These are phyloP conservation scores for Alternaria sp. DNA, from an alignment of 2,329 filamentous ascomycete genomes.

Conservation along the genomic window DNA sequence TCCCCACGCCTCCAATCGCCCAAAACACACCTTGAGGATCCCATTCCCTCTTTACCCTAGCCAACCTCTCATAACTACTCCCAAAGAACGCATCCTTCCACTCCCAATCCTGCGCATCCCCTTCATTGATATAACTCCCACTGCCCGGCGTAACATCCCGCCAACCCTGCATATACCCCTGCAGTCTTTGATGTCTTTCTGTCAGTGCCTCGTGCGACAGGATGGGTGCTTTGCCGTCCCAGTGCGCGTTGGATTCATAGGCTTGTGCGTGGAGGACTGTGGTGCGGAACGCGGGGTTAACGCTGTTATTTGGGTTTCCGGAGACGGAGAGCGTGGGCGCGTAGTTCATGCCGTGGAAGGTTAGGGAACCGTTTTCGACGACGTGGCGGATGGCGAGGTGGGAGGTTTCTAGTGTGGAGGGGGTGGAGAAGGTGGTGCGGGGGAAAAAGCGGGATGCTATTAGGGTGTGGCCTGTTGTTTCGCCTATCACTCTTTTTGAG, in stretches of 20 bases:
- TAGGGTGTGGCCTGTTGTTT: slow-evolving; percentile 28
- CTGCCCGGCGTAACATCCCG: slow-evolving; percentile 26
- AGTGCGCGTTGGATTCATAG: slow-evolving; percentile 23
- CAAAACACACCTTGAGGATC: slow-evolving; percentile 39
- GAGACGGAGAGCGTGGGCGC: slow-evolving; percentile 12
- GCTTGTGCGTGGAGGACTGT: slow-evolving; percentile 33
- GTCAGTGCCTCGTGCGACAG: slow-evolving; percentile 1
- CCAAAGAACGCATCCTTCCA: slow-evolving; percentile 36
- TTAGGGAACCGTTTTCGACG: slow-evolving; percentile 28
- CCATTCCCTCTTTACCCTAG: slow-evolving; percentile 24
- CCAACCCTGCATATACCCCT: slow-evolving; percentile 32
- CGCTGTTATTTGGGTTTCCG: slow-evolving; percentile 24
- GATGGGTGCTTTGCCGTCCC: slow-evolving; percentile 19
- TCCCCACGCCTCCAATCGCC: slow-evolving; percentile 27
- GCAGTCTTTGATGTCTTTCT: slow-evolving; percentile 17
- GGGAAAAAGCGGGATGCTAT: slow-evolving; percentile 35
- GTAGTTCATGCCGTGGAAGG: slow-evolving; percentile 36
- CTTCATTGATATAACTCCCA: slow-evolving; percentile 38
- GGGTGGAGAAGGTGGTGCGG: slow-evolving; percentile 18
- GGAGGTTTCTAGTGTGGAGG: slow-evolving; percentile 5
- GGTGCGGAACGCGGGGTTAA: slow-evolving; percentile 30
- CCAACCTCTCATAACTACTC: slow-evolving; percentile 28
- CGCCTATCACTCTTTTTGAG: slow-evolving; percentile 16
- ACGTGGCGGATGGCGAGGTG: slow-evolving; percentile 23
- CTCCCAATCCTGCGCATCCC: slow-evolving; percentile 34